Evolutionary conservation across 176 grass and related monocot genomes (phyloP).

Genomic region (Cenchrus purpureus): DNA sequence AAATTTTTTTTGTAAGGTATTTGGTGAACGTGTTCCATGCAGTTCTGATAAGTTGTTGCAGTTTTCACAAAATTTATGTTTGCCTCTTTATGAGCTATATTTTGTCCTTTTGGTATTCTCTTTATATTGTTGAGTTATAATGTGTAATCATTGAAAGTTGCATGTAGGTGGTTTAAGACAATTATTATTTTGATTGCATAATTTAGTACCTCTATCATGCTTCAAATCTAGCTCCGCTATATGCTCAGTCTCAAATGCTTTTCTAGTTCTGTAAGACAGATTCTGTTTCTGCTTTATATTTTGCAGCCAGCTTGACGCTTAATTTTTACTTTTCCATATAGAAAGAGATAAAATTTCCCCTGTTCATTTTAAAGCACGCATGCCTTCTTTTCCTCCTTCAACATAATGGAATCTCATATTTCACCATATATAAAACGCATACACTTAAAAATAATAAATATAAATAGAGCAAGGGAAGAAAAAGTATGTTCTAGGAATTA

Average conservation of each 20-base stretch:
- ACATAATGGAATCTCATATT: no score
- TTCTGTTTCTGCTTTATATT: not conserved
- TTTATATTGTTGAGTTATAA: not conserved
- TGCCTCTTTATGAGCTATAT: not conserved
- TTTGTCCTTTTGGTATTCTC: not conserved
- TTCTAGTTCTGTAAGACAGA: not conserved
- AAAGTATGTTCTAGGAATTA: no score
- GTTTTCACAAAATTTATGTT: not conserved
- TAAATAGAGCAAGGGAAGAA: no score
- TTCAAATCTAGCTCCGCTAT: not conserved
- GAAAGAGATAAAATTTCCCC: no score
- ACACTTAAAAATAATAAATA: no score
- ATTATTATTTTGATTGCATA: not conserved
- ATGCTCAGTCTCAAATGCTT: not conserved
- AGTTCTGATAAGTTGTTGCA: not conserved
- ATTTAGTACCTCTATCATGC: not conserved
- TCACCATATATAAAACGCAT: no score
- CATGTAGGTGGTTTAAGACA: not conserved
- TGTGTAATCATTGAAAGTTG: not conserved
- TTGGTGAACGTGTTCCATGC: constrained; percentile 9
- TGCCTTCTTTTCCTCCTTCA: no score
- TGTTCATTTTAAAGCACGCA: no score
- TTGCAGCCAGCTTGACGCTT: not conserved
- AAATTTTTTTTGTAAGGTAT: constrained; percentile 21
- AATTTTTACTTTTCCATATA: not conserved